Evolutionary conservation across 352 stramenopile species (phyloP).

Genomic region (Peronospora belbahrii): DNA sequence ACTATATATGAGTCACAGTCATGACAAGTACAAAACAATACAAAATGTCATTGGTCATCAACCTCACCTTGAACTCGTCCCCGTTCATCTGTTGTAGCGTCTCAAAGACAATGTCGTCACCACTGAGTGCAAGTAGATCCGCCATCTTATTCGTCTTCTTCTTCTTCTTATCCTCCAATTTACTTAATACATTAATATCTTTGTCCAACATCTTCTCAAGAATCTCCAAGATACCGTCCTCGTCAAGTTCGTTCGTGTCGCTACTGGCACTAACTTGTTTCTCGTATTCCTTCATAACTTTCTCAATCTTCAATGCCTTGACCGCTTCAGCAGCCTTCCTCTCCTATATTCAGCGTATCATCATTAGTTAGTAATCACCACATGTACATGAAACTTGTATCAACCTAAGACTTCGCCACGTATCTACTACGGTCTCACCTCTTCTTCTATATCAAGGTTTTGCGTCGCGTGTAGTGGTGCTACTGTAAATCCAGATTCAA

Average conservation of each 20-base stretch:
- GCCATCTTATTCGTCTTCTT: slow-evolving; percentile 40
- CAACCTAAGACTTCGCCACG: neutral
- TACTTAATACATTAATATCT: slow-evolving; percentile 26
- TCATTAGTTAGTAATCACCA: neutral
- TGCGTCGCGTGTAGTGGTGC: slow-evolving; percentile 31
- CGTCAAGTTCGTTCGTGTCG: slow-evolving; percentile 10
- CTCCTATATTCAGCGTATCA: slow-evolving; percentile 14
- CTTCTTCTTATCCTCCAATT: slow-evolving; percentile 23
- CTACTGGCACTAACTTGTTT: slow-evolving; percentile 24
- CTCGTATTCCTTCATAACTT: slow-evolving; percentile 61
- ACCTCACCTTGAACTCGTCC: slow-evolving; percentile 53
- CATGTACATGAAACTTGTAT: neutral
- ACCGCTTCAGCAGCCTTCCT: slow-evolving; percentile 15
- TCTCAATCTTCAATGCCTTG: slow-evolving; percentile 49
- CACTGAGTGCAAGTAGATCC: slow-evolving; percentile 53
- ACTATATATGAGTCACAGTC: neutral
- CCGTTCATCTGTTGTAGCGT: slow-evolving; percentile 61
- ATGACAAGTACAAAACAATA: no score
- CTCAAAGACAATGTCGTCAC: slow-evolving; percentile 49
- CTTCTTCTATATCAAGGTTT: slow-evolving; percentile 37
- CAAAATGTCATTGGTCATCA: neutral
- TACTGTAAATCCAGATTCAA: slow-evolving; percentile 21
- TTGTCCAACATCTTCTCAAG: slow-evolving; percentile 53
- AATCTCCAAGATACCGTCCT: slow-evolving; percentile 33
- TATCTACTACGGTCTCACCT: slow-evolving; percentile 23